These are phyloP conservation scores for Thraustochytrium sp. DNA, from an alignment of 352 stramenopile species.

Conservation along the genomic window DNA sequence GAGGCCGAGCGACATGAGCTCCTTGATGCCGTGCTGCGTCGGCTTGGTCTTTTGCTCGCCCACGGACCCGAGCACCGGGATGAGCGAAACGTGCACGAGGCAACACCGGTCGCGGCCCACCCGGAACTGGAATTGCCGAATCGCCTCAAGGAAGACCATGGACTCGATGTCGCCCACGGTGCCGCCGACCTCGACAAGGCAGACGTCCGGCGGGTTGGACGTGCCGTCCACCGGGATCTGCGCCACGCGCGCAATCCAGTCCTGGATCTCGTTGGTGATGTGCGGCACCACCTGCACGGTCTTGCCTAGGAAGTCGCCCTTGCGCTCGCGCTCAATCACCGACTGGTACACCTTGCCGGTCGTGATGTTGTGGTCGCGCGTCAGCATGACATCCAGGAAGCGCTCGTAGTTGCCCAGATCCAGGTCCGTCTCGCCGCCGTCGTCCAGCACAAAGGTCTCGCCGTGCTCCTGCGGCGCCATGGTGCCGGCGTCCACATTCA, in stretches of 20 bases:
- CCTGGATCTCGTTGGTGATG: conserved; percentile 80
- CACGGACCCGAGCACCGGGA: conserved; percentile 94
- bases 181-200: conserved; percentile 97
- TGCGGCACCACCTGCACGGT: conserved; percentile 97
- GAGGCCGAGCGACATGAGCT: conserved; percentile 90
- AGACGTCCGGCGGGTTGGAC: conserved; percentile 82
- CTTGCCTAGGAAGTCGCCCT: conserved; percentile 96
- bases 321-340: conserved; percentile 90
- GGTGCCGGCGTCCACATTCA: conserved; percentile 95
- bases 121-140: conserved; percentile 98
- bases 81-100: conserved; percentile 97
- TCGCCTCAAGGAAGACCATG: conserved; percentile 97
- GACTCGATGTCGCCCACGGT: conserved; percentile 99
- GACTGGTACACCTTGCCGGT: conserved; percentile 85
- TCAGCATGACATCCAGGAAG: conserved; percentile 91
- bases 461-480: conserved; percentile 95
- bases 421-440: conserved; percentile 92
- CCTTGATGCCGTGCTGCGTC: conserved; percentile 98
- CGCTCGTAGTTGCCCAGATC: conserved; percentile 98
- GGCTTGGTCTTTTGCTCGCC: conserved; percentile 99
- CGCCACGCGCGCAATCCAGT: conserved; percentile 96
- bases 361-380: conserved; percentile 96
- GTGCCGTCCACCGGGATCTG: conserved; percentile 84
- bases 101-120: conserved; percentile 96
- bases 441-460: conserved; percentile 94